phyloP scores from a whole-genome alignment of 352 stramenopile species.

The Phytophthora ramorum region DNA sequence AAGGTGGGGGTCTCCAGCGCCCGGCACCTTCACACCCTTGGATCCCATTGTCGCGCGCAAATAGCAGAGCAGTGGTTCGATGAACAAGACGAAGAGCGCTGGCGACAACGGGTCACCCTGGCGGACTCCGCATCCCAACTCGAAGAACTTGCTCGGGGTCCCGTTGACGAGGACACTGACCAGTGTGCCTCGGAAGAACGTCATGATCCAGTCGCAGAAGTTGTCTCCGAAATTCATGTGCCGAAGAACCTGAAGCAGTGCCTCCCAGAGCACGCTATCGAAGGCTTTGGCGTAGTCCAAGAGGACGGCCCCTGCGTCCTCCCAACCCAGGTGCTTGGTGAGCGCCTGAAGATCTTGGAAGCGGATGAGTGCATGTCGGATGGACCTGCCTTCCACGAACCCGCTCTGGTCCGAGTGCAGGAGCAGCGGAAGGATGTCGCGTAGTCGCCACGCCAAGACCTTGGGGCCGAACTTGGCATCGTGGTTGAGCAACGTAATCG shows the following conservation, averaged over 20 bases:
- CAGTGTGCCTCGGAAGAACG: conserved; percentile 14
- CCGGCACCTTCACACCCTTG: not conserved
- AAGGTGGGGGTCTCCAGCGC: not conserved
- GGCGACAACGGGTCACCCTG: conserved; percentile 32
- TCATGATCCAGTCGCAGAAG: conserved; percentile 15
- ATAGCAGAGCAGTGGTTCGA: conserved; percentile 26
- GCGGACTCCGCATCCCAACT: conserved; percentile 19
- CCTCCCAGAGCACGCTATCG: conserved; percentile 23
- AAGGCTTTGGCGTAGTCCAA: conserved; percentile 32
- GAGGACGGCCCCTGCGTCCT: conserved; percentile 4
- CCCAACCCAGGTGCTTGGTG: not conserved
- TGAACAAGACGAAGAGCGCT: conserved; percentile 27
- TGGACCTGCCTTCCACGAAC: conserved; percentile 9
- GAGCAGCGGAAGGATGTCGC: conserved; percentile 1
- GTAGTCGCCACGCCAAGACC: conserved; percentile 4
- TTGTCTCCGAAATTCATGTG: conserved; percentile 16
- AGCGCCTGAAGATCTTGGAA: conserved; percentile 29
- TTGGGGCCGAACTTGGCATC: conserved; percentile 29
- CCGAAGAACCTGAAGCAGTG: conserved; percentile 6
- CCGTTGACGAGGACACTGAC: conserved; percentile 24
- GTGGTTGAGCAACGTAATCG: conserved; percentile 21
- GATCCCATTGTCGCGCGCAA: not conserved
- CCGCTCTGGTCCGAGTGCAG: conserved; percentile 13
- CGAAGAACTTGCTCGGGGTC: conserved; percentile 12
- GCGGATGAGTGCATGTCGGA: conserved; percentile 11